A percentile compares a stretch with the other conserved stretches of the same genome.
phyloP scores from a whole-genome alignment of 139 green algal genomes.

The Coelastrella sp. region DNA sequence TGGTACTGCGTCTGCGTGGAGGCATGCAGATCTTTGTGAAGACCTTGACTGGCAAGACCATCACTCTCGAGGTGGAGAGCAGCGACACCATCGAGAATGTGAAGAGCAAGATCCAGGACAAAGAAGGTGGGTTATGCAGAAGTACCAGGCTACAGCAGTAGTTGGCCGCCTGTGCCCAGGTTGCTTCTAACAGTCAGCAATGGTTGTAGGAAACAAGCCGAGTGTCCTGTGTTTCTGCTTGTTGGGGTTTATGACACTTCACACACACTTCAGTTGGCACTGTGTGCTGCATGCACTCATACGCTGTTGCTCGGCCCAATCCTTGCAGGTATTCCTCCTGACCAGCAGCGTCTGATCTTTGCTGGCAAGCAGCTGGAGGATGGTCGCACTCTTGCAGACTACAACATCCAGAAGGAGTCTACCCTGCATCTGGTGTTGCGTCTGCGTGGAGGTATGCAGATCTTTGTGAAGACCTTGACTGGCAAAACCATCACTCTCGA shows the following conservation, averaged over 20 bases:
- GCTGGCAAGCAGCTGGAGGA: conserved; percentile 98
- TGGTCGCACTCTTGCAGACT: conserved; percentile 95
- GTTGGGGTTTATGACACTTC: neutral
- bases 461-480: conserved; percentile 94
- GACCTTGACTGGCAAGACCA: conserved; percentile 89
- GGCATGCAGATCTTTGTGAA: conserved; percentile 93
- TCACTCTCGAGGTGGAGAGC: conserved; percentile 79
- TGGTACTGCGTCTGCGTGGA: conserved; percentile 74
- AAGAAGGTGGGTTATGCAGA: conserved; percentile 73
- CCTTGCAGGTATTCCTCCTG: conserved; percentile 87
- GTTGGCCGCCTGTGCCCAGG: conserved; percentile 95
- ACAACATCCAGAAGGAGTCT: conserved; percentile 98
- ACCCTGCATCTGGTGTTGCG: conserved; percentile 83
- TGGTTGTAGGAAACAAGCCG: conserved; percentile 14
- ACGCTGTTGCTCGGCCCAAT: neutral
- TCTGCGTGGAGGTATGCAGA: conserved; percentile 87
- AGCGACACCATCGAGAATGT: conserved; percentile 93
- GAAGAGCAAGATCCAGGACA: conserved; percentile 97
- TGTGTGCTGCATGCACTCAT: neutral
- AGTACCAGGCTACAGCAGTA: conserved; percentile 78
- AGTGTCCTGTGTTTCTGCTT: too few species aligned
- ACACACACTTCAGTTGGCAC: too few species aligned
- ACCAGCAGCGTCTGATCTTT: conserved; percentile 98
- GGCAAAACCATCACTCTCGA: conserved; percentile 86
- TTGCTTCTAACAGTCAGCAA: conserved; percentile 90